Base-by-base conservation (phyloP, 2,329 filamentous ascomycete genomes). In the Cercospora sp. region DNA sequence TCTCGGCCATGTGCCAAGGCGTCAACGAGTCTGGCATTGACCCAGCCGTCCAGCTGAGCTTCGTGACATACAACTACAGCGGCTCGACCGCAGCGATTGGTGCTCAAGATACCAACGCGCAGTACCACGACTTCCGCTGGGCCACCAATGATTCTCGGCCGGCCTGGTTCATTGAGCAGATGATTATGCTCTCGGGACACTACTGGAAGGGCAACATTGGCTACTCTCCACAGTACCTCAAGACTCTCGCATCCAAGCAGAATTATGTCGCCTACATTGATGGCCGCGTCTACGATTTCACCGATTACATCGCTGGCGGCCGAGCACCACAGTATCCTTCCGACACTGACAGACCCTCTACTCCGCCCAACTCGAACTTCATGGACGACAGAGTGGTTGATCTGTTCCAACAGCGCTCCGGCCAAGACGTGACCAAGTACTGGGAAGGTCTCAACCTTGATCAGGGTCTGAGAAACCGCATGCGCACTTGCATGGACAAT, bases 101-200 rank as follows among this genome's bases (percentile, higher is more conserved):
- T 75, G 83, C 80, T 32, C 85, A 86, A 3, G 94, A 98, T 76
- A 72, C 84, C 24, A 97, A 97, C 76, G 83, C 89, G 24, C 83
- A 87, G 70, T 99, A 96, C 78, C 95, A 99, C 77, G 95, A 99
- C 78, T 99, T 99, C 87, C 89, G 95, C 68, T 89, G 86, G 77
- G 93, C 88, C 77, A 92, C 87, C 37, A 92, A 93, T 72, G 92
- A 97, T 77, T 90, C 87, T 61, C 90, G 94, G 10, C 89, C 90
- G 1, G 93, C 97, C 77, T 99, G 95, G 95, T 98, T 94, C 82
- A 90, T 86, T 66, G 92, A 99, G 81, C 89, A 94, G 79, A 93
- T 97, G 86, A 85, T 89, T 34, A 88, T 89, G 78, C 82, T 99
- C 63, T 91, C 90, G 74, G 81, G 87, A 34, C 90, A 89, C 73